Conservation (phyloP, 495 filamentous ascomycete species). For the Penicillium malachiteum region DNA sequence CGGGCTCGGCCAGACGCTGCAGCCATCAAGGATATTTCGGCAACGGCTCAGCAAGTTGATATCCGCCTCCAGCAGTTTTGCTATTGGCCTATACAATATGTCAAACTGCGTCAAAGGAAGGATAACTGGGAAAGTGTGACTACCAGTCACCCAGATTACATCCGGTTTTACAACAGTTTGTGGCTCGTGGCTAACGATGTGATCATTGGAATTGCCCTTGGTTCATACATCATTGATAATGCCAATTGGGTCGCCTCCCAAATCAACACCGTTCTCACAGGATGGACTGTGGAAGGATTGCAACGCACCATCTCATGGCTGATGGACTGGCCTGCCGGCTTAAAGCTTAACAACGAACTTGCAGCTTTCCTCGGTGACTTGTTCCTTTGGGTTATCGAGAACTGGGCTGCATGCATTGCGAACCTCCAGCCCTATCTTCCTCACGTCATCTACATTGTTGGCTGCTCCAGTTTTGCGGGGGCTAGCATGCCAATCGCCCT, state of each 20-base stretch:
- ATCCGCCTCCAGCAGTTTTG: conserved; percentile 98
- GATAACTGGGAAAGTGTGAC: conserved; percentile 95
- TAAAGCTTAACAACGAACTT: conserved; percentile 95
- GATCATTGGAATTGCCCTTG: conserved; percentile 95
- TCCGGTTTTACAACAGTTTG: conserved; percentile 97
- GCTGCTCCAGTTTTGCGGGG: conserved; percentile 90
- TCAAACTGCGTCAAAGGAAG: conserved; percentile 82
- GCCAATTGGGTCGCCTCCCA: conserved; percentile 78
- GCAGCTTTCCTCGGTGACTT: conserved; percentile 90
- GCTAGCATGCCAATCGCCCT: conserved; percentile 96
- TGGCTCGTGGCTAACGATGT: conserved; percentile 99
- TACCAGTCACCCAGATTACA: conserved; percentile 95
- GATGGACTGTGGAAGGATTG: conserved; percentile 86
- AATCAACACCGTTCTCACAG: conserved; percentile 73
- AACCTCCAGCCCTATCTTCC: conserved; percentile 78
- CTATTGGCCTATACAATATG: conserved; percentile 97
- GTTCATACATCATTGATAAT: conserved; percentile 97
- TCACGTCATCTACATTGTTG: conserved; percentile 86
- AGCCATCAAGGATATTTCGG: conserved; percentile 92
- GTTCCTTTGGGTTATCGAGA: conserved; percentile 97
- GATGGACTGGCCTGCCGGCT: conserved; percentile 94
- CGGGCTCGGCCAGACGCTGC: conserved; percentile 74
- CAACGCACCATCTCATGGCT: conserved; percentile 91
- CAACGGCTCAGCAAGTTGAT: conserved; percentile 97
- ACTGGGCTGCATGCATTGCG: conserved; percentile 85